Evolutionary conservation across 148 eudicot species (phyloP), one percentile per base, ranked within the genome.

Genomic region (Chenopodium suecicum): DNA sequence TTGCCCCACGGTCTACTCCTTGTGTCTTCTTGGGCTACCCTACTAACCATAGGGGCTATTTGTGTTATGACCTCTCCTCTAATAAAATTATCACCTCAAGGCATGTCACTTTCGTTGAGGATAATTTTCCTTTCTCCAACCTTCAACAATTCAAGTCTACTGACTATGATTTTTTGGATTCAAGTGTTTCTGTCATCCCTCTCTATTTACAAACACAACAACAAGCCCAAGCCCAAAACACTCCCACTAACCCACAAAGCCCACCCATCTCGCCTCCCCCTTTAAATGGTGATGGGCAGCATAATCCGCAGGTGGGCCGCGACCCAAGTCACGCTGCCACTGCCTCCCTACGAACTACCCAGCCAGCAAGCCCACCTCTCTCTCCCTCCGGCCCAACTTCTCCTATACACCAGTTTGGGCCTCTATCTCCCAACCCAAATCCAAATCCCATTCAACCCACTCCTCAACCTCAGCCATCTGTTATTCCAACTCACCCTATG

Each of bases 21-120:
- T 76, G 79, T 31, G 47, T 76, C 14, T 76, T 76, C 27, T 37
- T 76, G 14, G 79, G 69, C 0, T 76, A 62, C n/a, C 79, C 69
- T 2, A 32, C 13, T 2, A 41, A 60, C 11, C 25, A 58, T 34
- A 16, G 79, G 3, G 79, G 79, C 0, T 76, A 76, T 37, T 11
- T 25, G 7, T 76, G 69, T 19, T 23, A 5, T 19, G 25, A 54
- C 5, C 9, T 60, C 1, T 34, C 79, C 48, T 60, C 47, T 22
- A 34, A 41, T 17, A 76, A 76, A 22, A 60, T 76, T 0, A 17
- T 76, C 11, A 7, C 32, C 14, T 60, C 79, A 6, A 14, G 69
- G 9, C 79, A 76, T 34, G 70, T 76, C 27, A 76, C 58, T 7
- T 76, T 76, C n/a, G 50, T n/a, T 17, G 79, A 76, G 17, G 5